Evolutionary conservation across 2,329 filamentous ascomycete species (phyloP).

Genomic region (Aureobasidium sp.): DNA sequence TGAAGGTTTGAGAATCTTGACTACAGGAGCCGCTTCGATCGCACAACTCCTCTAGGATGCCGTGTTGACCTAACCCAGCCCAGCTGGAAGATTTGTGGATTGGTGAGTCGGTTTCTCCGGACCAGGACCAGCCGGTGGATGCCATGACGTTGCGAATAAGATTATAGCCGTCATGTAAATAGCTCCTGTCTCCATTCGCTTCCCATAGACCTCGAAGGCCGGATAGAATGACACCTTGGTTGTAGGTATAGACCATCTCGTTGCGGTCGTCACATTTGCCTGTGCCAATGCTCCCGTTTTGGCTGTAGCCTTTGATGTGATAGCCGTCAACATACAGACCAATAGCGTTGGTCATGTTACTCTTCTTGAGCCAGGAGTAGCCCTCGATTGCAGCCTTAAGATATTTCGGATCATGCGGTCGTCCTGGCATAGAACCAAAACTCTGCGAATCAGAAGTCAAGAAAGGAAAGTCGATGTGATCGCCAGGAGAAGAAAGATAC

Average conservation of each 20-base stretch:
- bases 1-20: slow-evolving; percentile 85
- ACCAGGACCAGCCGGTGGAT: slow-evolving; percentile 68
- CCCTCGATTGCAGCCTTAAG: slow-evolving; percentile 51
- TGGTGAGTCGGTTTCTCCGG: not conserved
- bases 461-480: slow-evolving; percentile 62
- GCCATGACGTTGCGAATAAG: slow-evolving; percentile 66
- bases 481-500: slow-evolving; percentile 84
- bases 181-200: slow-evolving; percentile 62
- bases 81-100: slow-evolving; percentile 37
- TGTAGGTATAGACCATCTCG: slow-evolving; percentile 90
- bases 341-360: slow-evolving; percentile 53
- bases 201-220: slow-evolving; percentile 75
- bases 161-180: slow-evolving; percentile 71
- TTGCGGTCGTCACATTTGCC: slow-evolving; percentile 72
- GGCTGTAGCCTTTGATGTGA: slow-evolving; percentile 62
- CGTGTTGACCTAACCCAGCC: slow-evolving; percentile 68
- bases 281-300: slow-evolving; percentile 53
- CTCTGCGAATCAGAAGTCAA: slow-evolving; percentile 24
- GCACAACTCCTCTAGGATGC: slow-evolving; percentile 75
- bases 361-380: slow-evolving; percentile 63
- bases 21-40: slow-evolving; percentile 68
- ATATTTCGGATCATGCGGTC: slow-evolving; percentile 66
- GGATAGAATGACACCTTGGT: slow-evolving; percentile 83
- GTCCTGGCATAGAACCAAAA: slow-evolving; percentile 16
- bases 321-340: slow-evolving; percentile 83